These are phyloP conservation scores for Myriosclerotinia duriaeana DNA, from an alignment of 2,329 filamentous ascomycete genomes.

Conservation along the genomic window DNA sequence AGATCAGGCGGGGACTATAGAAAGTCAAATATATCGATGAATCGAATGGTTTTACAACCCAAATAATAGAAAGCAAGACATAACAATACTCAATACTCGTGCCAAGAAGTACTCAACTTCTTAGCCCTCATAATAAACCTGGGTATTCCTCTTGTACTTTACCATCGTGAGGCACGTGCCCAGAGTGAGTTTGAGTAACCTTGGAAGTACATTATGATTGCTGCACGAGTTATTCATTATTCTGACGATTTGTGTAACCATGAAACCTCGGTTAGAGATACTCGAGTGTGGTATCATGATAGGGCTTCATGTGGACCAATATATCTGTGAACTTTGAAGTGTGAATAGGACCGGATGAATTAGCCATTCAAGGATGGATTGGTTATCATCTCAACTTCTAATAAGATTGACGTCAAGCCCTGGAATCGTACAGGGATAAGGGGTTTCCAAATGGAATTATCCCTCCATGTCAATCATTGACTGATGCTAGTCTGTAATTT, in stretches of 20 bases:
- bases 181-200: too few relatives aligned
- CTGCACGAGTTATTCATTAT: background rate
- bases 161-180: too few relatives aligned
- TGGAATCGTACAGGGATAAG: conserved; percentile 7
- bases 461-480: conserved; percentile 9
- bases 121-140: too few relatives aligned
- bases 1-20: background rate
- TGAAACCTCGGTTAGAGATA: conserved; percentile 7
- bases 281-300: background rate
- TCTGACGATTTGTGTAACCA: background rate
- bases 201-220: too few relatives aligned
- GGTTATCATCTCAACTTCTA: conserved; percentile 20
- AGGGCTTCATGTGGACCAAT: background rate
- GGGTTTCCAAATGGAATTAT: conserved; percentile 12
- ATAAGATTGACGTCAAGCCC: conserved; percentile 16
- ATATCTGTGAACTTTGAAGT: too few relatives aligned
- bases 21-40: conserved; percentile 9
- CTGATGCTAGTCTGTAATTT: conserved; percentile 13
- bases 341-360: conserved; percentile 15
- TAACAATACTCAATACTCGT: background rate
- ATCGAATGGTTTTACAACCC: too few relatives aligned
- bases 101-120: too few relatives aligned
- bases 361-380: conserved; percentile 10
- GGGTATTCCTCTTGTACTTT: too few relatives aligned
- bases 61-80: background rate